Conservation (phyloP, 805 yeast genomes). For the Starmerella riodocensis region DNA sequence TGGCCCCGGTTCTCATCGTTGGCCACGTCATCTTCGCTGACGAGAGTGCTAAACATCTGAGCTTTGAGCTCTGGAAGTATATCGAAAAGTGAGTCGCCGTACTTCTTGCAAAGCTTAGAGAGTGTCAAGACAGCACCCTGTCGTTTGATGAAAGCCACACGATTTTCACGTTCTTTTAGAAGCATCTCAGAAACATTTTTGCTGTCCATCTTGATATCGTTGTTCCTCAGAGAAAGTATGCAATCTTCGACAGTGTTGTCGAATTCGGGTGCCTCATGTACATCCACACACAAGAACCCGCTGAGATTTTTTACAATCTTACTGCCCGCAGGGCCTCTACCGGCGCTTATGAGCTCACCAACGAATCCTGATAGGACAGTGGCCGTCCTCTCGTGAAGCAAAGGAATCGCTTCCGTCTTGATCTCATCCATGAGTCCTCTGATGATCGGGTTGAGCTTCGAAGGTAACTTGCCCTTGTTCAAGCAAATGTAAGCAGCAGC, state of each 20-base stretch:
- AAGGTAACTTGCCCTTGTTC: constrained; percentile 41
- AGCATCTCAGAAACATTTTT: constrained; percentile 37
- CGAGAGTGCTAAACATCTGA: constrained; percentile 53
- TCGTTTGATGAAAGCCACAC: constrained; percentile 57
- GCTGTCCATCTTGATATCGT: constrained; percentile 31
- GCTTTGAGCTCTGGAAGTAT: constrained; percentile 54
- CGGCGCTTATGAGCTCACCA: constrained; percentile 39
- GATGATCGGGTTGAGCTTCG: constrained; percentile 77
- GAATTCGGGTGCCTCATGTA: constrained; percentile 91
- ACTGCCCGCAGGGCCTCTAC: constrained; percentile 65
- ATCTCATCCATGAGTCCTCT: constrained; percentile 85
- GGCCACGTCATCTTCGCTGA: constrained; percentile 17
- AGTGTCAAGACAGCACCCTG: constrained; percentile 70
- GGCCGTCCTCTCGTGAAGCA: constrained; percentile 63
- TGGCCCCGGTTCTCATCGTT: constrained; percentile 33
- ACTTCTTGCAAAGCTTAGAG: constrained; percentile 41
- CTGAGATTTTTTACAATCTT: constrained; percentile 82
- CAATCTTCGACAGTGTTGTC: constrained; percentile 43
- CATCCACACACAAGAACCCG: constrained; percentile 88
- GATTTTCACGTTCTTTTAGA: constrained; percentile 42
- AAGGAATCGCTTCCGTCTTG: constrained; percentile 53
- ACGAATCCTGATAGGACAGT: constrained; percentile 53
- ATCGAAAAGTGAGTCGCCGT: constrained; percentile 42
- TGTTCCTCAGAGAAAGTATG: constrained; percentile 59
- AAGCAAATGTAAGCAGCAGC: constrained; percentile 62